Percentiles rank a stretch among this genome's conserved stretches.
Conservation (phyloP, 306 rosid genomes). For the Acacia acuminata region DNA sequence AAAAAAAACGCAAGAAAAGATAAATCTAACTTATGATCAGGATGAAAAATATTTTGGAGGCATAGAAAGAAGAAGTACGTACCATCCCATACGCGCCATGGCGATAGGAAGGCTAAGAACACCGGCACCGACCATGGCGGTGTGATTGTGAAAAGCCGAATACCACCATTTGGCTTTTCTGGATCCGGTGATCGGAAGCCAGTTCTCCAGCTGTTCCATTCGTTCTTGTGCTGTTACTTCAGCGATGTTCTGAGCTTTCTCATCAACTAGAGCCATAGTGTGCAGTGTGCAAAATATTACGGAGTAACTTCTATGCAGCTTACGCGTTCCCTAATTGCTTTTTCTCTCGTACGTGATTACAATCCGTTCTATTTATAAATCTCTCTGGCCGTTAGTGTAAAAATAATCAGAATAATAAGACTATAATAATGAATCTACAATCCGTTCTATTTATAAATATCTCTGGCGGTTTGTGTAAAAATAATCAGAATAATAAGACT, state of each 20-base stretch:
- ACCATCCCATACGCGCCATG: conserved; percentile 86
- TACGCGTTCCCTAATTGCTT: no score
- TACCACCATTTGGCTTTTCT: conserved; percentile 94
- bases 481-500: no score
- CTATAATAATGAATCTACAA: no score
- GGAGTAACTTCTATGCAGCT: no score
- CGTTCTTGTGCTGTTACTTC: neutral
- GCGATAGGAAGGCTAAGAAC: conserved; percentile 91
- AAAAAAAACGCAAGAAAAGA: no score
- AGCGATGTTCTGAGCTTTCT: neutral
- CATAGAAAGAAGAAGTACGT: neutral
- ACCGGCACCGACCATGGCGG: conserved; percentile 98
- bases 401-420: no score
- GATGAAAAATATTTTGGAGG: neutral
- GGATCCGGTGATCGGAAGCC: conserved; percentile 87
- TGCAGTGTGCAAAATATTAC: neutral
- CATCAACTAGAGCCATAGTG: neutral
- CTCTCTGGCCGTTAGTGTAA: no score
- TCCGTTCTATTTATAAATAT: no score
- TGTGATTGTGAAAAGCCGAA: conserved; percentile 87
- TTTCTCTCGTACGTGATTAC: no score
- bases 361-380: no score
- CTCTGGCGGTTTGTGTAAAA: no score
- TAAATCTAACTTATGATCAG: no score
- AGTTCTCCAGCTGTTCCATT: conserved; percentile 47